Conservation (phyloP, 2,329 filamentous ascomycete species). For the Elsinoe perseae region DNA sequence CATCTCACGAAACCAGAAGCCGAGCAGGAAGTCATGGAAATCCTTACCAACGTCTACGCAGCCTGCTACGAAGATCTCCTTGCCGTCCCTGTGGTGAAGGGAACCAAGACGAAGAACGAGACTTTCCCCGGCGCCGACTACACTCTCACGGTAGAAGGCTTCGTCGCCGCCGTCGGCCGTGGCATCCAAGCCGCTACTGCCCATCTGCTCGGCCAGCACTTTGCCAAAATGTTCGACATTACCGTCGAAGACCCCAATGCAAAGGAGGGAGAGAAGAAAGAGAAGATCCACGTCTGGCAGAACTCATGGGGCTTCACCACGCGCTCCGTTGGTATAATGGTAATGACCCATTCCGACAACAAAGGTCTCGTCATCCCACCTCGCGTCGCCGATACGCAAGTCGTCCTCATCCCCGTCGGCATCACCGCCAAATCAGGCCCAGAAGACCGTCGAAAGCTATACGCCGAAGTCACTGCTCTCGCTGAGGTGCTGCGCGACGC, state of each 20-base stretch:
- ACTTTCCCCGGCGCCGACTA: slow-evolving; percentile 96
- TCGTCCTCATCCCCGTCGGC: slow-evolving; percentile 83
- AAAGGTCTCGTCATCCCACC: slow-evolving; percentile 91
- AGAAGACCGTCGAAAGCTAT: slow-evolving; percentile 69
- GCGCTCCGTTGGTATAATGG: slow-evolving; percentile 95
- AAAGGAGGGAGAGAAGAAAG: slow-evolving; percentile 60
- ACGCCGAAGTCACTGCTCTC: slow-evolving; percentile 67
- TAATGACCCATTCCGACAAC: slow-evolving; percentile 95
- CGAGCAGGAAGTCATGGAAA: slow-evolving; percentile 79
- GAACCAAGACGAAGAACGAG: slow-evolving; percentile 92
- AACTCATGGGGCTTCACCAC: slow-evolving; percentile 99
- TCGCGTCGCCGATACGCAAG: slow-evolving; percentile 77
- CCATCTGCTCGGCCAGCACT: slow-evolving; percentile 93
- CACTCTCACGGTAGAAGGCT: slow-evolving; percentile 94
- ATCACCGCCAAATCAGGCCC: slow-evolving; percentile 79
- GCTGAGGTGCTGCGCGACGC: slow-evolving; percentile 60
- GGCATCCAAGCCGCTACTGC: slow-evolving; percentile 96
- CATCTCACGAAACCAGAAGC: slow-evolving; percentile 79
- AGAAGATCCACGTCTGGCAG: slow-evolving; percentile 86
- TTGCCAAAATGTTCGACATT: slow-evolving; percentile 98
- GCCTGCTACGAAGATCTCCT: slow-evolving; percentile 88
- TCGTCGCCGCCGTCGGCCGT: slow-evolving; percentile 89
- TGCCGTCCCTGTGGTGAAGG: slow-evolving; percentile 88
- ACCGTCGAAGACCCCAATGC: slow-evolving; percentile 84
- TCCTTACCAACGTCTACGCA: slow-evolving; percentile 78